Conservation (phyloP, 768 basidiomycete species). For the Pleurotus eryngii region DNA sequence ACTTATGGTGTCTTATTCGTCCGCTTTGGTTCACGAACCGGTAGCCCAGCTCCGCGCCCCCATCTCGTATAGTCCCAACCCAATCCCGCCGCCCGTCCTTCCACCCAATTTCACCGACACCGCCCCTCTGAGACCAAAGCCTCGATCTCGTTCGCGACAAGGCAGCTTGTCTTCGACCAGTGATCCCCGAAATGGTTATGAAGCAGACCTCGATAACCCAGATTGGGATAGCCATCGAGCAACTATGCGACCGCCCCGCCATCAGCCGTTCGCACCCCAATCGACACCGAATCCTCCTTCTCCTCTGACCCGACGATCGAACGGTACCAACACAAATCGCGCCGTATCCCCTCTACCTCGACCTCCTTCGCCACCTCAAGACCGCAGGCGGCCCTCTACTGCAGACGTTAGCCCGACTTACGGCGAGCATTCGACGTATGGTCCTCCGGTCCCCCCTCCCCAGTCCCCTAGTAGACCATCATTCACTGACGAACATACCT, state of each 20-base stretch:
- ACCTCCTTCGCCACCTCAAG: constrained; percentile 33
- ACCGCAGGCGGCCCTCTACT: constrained; percentile 14
- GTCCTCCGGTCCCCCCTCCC: constrained; percentile 33
- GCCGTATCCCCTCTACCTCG: constrained; percentile 15
- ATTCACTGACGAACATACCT: constrained; percentile 33
- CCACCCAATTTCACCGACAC: constrained; percentile 20
- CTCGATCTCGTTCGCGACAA: constrained; percentile 55
- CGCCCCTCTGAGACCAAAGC: constrained; percentile 48
- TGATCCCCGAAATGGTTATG: constrained; percentile 65
- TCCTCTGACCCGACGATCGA: constrained; percentile 37
- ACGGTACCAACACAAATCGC: constrained; percentile 18
- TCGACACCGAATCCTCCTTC: constrained; percentile 29
- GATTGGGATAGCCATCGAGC: constrained; percentile 39
- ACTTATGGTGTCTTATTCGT: constrained; percentile 72
- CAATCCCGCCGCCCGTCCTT: constrained; percentile 50
- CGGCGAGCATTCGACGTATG: constrained; percentile 29
- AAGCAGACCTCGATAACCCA: constrained; percentile 64
- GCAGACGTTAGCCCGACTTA: constrained; percentile 18
- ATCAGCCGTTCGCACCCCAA: constrained; percentile 22
- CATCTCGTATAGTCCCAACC: constrained; percentile 36
- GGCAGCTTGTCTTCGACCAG: constrained; percentile 72
- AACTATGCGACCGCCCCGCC: constrained; percentile 39
- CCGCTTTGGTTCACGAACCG: constrained; percentile 56
- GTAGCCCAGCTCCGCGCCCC: constrained; percentile 27
- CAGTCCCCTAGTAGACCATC: constrained; percentile 42